Conservation (phyloP, 2,329 filamentous ascomycete species). For the Neofusicoccum kwambonambiense region DNA sequence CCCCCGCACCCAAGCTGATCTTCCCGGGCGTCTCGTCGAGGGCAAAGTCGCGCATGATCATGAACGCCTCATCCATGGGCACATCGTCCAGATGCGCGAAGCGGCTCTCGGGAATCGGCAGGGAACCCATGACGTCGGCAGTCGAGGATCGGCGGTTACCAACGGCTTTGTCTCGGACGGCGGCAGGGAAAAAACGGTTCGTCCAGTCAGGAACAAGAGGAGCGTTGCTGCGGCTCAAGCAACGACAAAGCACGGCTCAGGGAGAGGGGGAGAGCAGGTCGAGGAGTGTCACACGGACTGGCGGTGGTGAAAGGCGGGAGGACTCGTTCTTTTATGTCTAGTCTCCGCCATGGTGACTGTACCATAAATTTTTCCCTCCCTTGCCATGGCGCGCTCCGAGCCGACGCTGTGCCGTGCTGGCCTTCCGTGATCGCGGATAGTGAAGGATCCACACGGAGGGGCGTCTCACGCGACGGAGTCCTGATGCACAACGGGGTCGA, state of each 20-base stretch:
- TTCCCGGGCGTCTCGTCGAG: slow-evolving; percentile 29
- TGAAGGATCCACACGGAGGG: slow-evolving; percentile 9
- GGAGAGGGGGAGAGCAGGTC: not conserved
- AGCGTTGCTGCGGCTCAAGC: not conserved
- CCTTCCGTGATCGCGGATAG: slow-evolving; percentile 2
- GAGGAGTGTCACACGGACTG: not conserved
- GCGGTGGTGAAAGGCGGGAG: not conserved
- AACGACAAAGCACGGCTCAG: not conserved
- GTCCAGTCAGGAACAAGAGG: not conserved
- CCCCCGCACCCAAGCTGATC: slow-evolving; percentile 41
- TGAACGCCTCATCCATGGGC: slow-evolving; percentile 15
- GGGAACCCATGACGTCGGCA: slow-evolving; percentile 11
- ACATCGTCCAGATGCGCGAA: slow-evolving; percentile 11
- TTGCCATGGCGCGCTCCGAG: not conserved
- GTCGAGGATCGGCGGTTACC: not conserved
- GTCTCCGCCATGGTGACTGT: not conserved
- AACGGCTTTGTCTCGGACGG: slow-evolving; percentile 6
- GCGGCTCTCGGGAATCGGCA: slow-evolving; percentile 13
- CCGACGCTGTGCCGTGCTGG: slow-evolving; percentile 8
- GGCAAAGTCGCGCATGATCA: slow-evolving; percentile 19
- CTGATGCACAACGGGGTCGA: not conserved
- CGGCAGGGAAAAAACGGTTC: not conserved
- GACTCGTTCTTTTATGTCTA: slow-evolving; percentile 7
- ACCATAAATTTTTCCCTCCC: slow-evolving; percentile 8
- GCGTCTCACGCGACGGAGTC: not conserved